Conservation (phyloP, 345 rosid species). For the Streptanthus diversifolius region DNA sequence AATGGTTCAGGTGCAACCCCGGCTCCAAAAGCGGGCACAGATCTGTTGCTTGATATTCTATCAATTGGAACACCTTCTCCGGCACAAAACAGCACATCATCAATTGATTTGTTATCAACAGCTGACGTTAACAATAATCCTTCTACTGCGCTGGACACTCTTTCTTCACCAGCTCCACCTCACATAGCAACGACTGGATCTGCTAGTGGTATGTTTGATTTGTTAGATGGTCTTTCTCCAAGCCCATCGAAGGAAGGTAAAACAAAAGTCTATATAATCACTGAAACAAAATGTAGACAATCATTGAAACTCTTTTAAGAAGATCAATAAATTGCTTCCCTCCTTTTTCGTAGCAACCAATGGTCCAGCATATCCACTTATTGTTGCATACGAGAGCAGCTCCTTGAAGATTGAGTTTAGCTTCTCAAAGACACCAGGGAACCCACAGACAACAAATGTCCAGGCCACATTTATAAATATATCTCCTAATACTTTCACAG, state of each 20-base stretch:
- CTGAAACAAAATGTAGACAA: slow-evolving; percentile 9
- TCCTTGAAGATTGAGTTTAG: slow-evolving; percentile 69
- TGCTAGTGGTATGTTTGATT: slow-evolving; percentile 59
- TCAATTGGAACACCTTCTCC: slow-evolving; percentile 74
- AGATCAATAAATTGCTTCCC: slow-evolving; percentile 1
- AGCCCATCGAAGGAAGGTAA: slow-evolving; percentile 64
- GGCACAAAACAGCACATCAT: slow-evolving; percentile 52
- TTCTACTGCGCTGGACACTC: slow-evolving; percentile 46
- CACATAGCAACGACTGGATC: slow-evolving; percentile 43
- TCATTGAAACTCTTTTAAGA: slow-evolving; percentile 2
- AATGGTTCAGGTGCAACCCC: slow-evolving; percentile 46
- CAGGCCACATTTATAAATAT: slow-evolving; percentile 74
- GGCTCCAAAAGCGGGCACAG: slow-evolving; percentile 71
- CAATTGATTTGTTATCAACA: slow-evolving; percentile 58
- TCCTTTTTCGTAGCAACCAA: slow-evolving; percentile 54
- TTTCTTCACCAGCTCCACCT: slow-evolving; percentile 44
- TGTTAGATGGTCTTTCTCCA: slow-evolving; percentile 77
- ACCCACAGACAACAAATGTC: slow-evolving; percentile 60
- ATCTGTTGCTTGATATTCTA: slow-evolving; percentile 80
- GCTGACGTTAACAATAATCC: slow-evolving; percentile 41
- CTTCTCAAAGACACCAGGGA: slow-evolving; percentile 76
- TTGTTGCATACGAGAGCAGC: slow-evolving; percentile 83
- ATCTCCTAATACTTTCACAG: slow-evolving; percentile 57
- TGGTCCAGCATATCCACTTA: slow-evolving; percentile 67
- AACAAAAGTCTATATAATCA: neutral